Evolutionary conservation across 768 basidiomycete genomes (phyloP), one percentile per base, ranked within the genome.

Genomic region (Lentinus tigrinus): DNA sequence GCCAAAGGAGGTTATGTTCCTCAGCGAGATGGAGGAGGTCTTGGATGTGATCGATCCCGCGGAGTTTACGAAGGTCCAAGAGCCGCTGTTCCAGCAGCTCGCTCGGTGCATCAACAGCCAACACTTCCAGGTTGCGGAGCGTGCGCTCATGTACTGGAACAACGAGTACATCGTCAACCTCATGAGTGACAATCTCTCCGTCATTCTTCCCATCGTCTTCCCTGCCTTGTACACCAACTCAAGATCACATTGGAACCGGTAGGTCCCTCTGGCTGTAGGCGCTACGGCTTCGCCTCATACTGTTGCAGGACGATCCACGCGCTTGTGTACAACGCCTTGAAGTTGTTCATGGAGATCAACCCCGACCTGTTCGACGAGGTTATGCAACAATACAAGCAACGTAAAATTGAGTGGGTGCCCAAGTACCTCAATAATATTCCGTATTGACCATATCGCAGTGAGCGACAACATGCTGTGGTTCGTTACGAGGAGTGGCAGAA

Each of bases 101-200:
- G 89, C 95, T 34, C 84, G 93, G 60, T 99, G 97, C 76, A 95
- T 99, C 83, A 97, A 96, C 72, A 95, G 92, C 69, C 97, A 98
- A 72, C 97, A 99, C 75, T 99, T 99, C 84, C 97, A 99, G 75
- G 96, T 99, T 28, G 96, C 97, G 6, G 97, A 99, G 73, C 85
- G 97, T 42, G 96, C 96, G 3, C 74, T 99, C 58, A 82, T 97
- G 65, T 98, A 97, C 73, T 99, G 97, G 97, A 98, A 98, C 77
- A 98, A 98, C 76, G 97, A 98, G 76, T 99, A 98, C 75, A 95
- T 98, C 64, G 93, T 99, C 67, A 99, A 97, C 73, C 84, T 99
- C 52, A 98, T 99, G 93, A 93, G 93, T 72, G 95, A 98, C 68
- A 98, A 98, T 71, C 81, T 98, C 62, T 73, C 84, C 23, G 74